Conservation (phyloP, 805 yeast species). For the Starmerella apis region DNA sequence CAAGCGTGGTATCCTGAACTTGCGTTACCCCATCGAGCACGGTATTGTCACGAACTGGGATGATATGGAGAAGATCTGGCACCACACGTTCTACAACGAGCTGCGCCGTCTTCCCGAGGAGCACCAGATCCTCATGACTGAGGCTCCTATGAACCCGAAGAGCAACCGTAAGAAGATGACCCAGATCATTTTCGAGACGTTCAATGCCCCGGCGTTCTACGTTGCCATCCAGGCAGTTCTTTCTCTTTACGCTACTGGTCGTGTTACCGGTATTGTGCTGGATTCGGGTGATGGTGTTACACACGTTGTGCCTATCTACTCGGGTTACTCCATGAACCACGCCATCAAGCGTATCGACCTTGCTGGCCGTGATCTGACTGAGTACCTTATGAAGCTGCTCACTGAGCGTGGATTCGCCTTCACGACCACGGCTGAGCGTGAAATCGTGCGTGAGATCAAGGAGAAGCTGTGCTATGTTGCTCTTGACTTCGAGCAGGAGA, state of each 20-base stretch:
- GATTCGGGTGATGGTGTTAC: constrained; percentile 99
- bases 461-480: constrained; percentile 99
- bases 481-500: constrained; percentile 97
- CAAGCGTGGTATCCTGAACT: constrained; percentile 98
- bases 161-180: constrained; percentile 99
- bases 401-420: constrained; percentile 98
- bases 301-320: constrained; percentile 99
- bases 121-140: constrained; percentile 98
- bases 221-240: constrained; percentile 97
- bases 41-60: constrained; percentile 99
- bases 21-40: constrained; percentile 99
- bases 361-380: constrained; percentile 99
- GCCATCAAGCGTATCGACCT: constrained; percentile 97
- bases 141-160: constrained; percentile 99
- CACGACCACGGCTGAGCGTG: constrained; percentile 99
- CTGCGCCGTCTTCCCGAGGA: constrained; percentile 99
- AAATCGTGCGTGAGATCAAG: constrained; percentile 87
- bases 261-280: constrained; percentile 99
- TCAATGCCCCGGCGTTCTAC: constrained; percentile 99
- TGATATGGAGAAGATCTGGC: constrained; percentile 99
- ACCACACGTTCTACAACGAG: constrained; percentile 99
- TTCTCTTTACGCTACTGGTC: constrained; percentile 97
- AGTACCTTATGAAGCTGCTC: constrained; percentile 95
- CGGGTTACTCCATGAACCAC: constrained; percentile 98
- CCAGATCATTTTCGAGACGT: constrained; percentile 97